Conservation (phyloP, 2,329 filamentous ascomycete species). For the Neonectria faginata region DNA sequence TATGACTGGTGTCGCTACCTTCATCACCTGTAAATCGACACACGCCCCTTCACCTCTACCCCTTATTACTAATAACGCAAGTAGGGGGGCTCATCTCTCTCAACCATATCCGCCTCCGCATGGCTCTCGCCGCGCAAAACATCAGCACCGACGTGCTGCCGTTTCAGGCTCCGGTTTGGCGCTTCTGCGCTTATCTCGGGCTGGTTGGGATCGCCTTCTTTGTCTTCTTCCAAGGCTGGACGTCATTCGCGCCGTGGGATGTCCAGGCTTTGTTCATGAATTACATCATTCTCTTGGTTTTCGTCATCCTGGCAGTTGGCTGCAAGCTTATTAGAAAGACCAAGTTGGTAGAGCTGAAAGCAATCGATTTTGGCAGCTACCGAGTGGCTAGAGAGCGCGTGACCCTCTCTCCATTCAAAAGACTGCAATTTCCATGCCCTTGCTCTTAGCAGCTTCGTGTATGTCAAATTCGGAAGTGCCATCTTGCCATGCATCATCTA, state of each 20-base stretch:
- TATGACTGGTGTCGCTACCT: conserved; percentile 18
- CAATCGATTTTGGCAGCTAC: too few relatives aligned
- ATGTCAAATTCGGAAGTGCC: conserved; percentile 40
- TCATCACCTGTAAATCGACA: conserved; percentile 14
- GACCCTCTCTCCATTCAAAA: conserved; percentile 24
- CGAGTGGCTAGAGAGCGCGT: not conserved
- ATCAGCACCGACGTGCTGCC: conserved; percentile 20
- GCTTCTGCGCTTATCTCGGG: conserved; percentile 10
- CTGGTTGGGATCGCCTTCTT: conserved; percentile 10
- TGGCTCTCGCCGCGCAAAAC: conserved; percentile 22
- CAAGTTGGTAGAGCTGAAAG: too few relatives aligned
- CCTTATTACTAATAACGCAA: not conserved
- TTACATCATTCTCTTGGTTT: too few relatives aligned
- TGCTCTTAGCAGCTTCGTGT: conserved; percentile 25
- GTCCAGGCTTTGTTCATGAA: not conserved
- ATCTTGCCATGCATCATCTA: conserved; percentile 37
- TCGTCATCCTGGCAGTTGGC: too few relatives aligned
- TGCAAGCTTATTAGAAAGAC: too few relatives aligned
- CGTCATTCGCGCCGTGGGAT: conserved; percentile 11
- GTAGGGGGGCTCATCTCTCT: conserved; percentile 10
- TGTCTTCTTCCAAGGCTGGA: conserved; percentile 17
- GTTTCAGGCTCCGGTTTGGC: conserved; percentile 21
- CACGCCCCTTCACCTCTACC: not conserved
- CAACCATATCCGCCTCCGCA: conserved; percentile 23
- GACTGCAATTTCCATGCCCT: conserved; percentile 34